Percentiles rank a stretch among this genome's conserved stretches.
Evolutionary conservation across 257 asterid species (phyloP).

Genomic region (Solanum medicagineum): DNA sequence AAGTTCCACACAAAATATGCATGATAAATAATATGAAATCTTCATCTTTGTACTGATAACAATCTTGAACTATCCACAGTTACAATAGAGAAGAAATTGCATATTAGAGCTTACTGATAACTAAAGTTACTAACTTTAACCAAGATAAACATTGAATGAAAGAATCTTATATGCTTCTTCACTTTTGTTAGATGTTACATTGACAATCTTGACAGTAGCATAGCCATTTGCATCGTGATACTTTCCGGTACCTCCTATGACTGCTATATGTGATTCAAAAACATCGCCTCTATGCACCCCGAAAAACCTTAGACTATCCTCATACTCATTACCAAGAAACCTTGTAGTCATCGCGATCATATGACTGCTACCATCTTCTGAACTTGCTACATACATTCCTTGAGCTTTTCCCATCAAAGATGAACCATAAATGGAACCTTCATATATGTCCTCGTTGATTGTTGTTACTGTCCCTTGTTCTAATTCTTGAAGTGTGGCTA

Average conservation of each 20-base stretch:
- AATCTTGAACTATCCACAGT: not conserved
- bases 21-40: not conserved
- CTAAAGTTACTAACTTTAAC: not conserved
- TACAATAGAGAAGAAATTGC: not conserved
- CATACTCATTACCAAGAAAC: constrained; percentile 44
- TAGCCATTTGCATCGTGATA: constrained; percentile 65
- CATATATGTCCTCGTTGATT: constrained; percentile 47
- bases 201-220: constrained; percentile 23
- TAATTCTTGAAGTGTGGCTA: constrained; percentile 21
- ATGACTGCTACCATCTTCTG: constrained; percentile 52
- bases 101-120: not conserved
- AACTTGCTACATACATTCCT: constrained; percentile 66
- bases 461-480: constrained; percentile 45
- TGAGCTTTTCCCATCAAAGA: constrained; percentile 54
- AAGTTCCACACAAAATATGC: not conserved
- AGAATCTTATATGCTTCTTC: constrained; percentile 5
- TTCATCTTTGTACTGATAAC: not conserved
- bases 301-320: constrained; percentile 46
- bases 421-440: constrained; percentile 37
- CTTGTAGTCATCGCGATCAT: constrained; percentile 67
- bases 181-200: not conserved
- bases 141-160: constrained; percentile 10
- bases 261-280: constrained; percentile 52
- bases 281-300: constrained; percentile 53
- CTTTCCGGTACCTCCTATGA: constrained; percentile 65